Percentiles rank a stretch among this genome's conserved stretches.
Conservation (phyloP, 2,329 filamentous ascomycete genomes). For the Trichoderma oligosporum region DNA sequence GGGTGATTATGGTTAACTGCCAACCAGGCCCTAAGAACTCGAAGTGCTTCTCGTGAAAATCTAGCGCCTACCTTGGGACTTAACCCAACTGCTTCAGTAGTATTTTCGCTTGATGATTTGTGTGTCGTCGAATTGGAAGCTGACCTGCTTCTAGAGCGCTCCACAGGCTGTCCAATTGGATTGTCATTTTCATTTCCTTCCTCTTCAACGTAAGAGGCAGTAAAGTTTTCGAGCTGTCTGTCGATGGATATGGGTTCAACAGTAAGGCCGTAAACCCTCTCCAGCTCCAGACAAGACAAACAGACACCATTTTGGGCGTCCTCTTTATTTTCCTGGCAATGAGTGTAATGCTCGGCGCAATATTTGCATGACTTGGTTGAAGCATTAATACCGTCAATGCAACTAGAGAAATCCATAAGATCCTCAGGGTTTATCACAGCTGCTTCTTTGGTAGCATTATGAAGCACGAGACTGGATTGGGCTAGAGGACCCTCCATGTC, state of each 20-base stretch:
- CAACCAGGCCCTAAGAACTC: conserved; percentile 75
- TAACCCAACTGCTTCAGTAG: not conserved
- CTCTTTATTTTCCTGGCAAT: not conserved
- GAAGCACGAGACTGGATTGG: not conserved
- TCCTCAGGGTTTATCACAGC: not conserved
- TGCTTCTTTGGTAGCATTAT: not conserved
- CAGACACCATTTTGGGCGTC: not conserved
- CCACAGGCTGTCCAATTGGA: not conserved
- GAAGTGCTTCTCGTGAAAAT: conserved; percentile 68
- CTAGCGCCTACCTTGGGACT: not conserved
- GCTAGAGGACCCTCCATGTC: not conserved
- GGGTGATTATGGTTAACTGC: conserved; percentile 70
- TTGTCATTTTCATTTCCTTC: not conserved
- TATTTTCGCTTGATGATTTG: not conserved
- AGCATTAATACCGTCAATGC: not conserved
- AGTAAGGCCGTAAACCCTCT: not conserved
- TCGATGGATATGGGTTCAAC: not conserved
- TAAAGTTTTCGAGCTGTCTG: not conserved
- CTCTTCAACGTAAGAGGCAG: not conserved
- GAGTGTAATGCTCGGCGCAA: not conserved
- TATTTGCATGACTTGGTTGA: not conserved
- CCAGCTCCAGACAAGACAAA: not conserved
- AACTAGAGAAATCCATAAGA: not conserved
- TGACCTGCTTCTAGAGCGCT: not conserved
- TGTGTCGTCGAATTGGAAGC: not conserved